Evolutionary conservation across 805 yeast genomes (phyloP), one percentile per base, ranked within the genome.

Genomic region (Ogataea polymorpha): DNA sequence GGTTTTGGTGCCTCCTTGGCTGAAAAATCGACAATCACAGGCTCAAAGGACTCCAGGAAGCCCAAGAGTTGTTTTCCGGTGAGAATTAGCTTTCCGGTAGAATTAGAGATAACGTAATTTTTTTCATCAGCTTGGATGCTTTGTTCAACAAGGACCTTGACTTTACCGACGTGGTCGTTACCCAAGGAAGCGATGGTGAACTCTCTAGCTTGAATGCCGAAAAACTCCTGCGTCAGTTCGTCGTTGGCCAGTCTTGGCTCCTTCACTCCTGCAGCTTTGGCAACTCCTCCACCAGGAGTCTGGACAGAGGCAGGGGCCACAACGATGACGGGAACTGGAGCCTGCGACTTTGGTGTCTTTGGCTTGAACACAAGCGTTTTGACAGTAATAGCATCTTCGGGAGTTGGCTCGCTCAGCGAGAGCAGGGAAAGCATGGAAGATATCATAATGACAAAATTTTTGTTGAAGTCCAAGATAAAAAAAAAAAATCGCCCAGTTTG

Each of bases 241-340:
- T 85, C 90, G 53, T 81, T 81, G 38, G 96, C 96, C 55, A 88
- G 70, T 65, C 96, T 77, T 50, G 95, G 95, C 46, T 88, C 96
- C 66, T 88, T 88, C 38, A 76, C 85, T 32, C 69, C 72, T 10
- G 88, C 83, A 30, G 78, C 72, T 41, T 72, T 69, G 42, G 95
- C 90, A 50, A 87, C 73, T 27, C 72, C 58, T 15, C 72, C 68
- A 3, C 83, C 65, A 35, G 95, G 86, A 24, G 96, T 86, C 34
- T 71, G 33, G 13, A 31, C 33, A 31, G 33, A 31, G n/a, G 33
- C 23, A 45, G 82, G 72, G 5, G 96, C 96, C 55, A 88, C 74
- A 24, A 87, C 86, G 38, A 88, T 76, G 20, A 88, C 74, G 30
- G 96, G 96, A 29, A 84, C 79, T 20, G 93, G 85, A 14, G 76